These are phyloP conservation scores for Thermothelomyces thermophilus DNA, from an alignment of 2,329 filamentous ascomycete genomes.

Conservation along the genomic window DNA sequence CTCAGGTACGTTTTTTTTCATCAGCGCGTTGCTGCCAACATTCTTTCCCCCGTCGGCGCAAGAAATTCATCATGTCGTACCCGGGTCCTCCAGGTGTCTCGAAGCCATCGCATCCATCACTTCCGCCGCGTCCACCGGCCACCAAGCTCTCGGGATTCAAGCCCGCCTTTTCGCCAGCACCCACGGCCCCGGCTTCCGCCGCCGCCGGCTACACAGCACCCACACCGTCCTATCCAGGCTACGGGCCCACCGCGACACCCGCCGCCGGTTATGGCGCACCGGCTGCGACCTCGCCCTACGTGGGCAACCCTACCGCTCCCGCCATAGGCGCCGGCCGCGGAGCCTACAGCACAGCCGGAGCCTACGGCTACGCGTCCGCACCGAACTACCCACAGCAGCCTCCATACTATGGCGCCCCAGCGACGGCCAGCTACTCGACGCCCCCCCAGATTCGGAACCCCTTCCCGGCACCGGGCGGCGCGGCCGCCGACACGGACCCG, in stretches of 20 bases:
- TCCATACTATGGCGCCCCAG: conserved; percentile 37
- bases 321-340: conserved; percentile 32
- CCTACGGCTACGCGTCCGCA: conserved; percentile 19
- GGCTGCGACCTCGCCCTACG: conserved; percentile 26
- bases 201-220: conserved; percentile 22
- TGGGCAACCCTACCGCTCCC: conserved; percentile 27
- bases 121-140: conserved; percentile 71
- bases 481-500: conserved; percentile 52
- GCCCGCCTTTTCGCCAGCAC: conserved; percentile 43
- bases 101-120: conserved; percentile 50
- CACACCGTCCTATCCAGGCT: conserved; percentile 18
- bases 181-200: conserved; percentile 18
- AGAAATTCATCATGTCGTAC: conserved; percentile 73
- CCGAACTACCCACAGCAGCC: conserved; percentile 18
- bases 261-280: conserved; percentile 35
- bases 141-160: conserved; percentile 43
- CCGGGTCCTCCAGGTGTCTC: conserved; percentile 74
- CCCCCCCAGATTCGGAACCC: conserved; percentile 73
- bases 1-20: conserved; percentile 50
- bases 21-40: conserved; percentile 19
- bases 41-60: conserved; percentile 13
- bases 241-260: conserved; percentile 31
- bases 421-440: conserved; percentile 37
- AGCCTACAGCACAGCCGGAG: conserved; percentile 13
- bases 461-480: conserved; percentile 58